A percentile compares a stretch with the other conserved stretches of the same genome.
These are phyloP conservation scores for Kwoniella dejecticola DNA, from an alignment of 768 basidiomycete genomes.

Conservation along the genomic window DNA sequence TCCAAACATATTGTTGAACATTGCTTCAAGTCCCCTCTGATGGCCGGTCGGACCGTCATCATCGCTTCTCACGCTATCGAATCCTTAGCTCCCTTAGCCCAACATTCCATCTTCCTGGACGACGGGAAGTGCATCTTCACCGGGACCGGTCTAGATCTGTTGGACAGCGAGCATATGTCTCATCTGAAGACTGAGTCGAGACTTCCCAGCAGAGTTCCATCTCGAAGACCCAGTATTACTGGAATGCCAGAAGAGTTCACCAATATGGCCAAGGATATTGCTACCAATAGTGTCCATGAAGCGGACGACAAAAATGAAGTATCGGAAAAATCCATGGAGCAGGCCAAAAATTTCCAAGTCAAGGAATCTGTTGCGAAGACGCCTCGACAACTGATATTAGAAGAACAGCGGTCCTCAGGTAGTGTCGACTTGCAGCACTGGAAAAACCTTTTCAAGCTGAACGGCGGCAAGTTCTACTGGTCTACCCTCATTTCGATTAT, in stretches of 20 bases:
- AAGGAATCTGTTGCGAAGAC: slow-evolving; percentile 31
- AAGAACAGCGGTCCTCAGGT: slow-evolving; percentile 33
- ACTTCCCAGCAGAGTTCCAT: slow-evolving; percentile 4
- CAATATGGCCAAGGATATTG: too few species aligned
- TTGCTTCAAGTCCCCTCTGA: slow-evolving; percentile 60
- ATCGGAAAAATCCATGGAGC: slow-evolving; percentile 4
- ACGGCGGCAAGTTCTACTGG: slow-evolving; percentile 36
- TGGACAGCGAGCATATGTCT: slow-evolving; percentile 37
- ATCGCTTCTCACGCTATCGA: slow-evolving; percentile 59
- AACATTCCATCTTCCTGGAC: slow-evolving; percentile 47
- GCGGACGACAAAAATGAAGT: not conserved
- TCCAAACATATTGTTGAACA: slow-evolving; percentile 61
- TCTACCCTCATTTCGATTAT: slow-evolving; percentile 13
- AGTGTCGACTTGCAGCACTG: slow-evolving; percentile 29
- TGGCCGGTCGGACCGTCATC: slow-evolving; percentile 61
- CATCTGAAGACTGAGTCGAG: slow-evolving; percentile 30
- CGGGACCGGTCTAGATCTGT: slow-evolving; percentile 30
- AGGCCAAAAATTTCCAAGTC: slow-evolving; percentile 24
- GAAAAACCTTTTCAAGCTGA: slow-evolving; percentile 29
- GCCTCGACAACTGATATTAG: slow-evolving; percentile 38
- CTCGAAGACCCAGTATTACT: slow-evolving; percentile 2
- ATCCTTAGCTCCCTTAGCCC: slow-evolving; percentile 46
- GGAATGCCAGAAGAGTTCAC: not conserved
- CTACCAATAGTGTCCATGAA: too few species aligned
- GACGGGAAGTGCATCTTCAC: slow-evolving; percentile 31